phyloP scores from a whole-genome alignment of 2,329 filamentous ascomycete species.

The Aspergillus eucalypticola region DNA sequence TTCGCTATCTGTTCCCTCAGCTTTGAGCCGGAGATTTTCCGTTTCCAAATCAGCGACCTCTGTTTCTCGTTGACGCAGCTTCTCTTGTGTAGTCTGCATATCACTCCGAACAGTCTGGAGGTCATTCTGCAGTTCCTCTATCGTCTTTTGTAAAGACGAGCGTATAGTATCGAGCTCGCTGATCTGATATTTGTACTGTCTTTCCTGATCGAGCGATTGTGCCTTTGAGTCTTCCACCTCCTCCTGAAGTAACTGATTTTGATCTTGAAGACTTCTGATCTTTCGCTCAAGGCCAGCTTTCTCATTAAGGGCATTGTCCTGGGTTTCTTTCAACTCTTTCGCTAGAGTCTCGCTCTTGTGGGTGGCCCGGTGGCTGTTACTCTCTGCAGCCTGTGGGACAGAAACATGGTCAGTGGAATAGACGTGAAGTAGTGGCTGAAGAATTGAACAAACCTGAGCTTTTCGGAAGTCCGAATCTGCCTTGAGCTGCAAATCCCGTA shows the following conservation, averaged over 20 bases:
- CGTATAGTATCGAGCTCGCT: constrained; percentile 64
- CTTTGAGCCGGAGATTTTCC: constrained; percentile 79
- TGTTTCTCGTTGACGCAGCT: constrained; percentile 67
- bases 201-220: constrained; percentile 66
- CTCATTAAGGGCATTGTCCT: constrained; percentile 58
- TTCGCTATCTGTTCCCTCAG: constrained; percentile 82
- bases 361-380: constrained; percentile 50
- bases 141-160: constrained; percentile 57
- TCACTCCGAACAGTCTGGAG: constrained; percentile 59
- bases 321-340: constrained; percentile 56
- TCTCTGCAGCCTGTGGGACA: constrained; percentile 51
- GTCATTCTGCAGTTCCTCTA: constrained; percentile 53
- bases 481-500: constrained; percentile 75
- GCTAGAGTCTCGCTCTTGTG: constrained; percentile 57
- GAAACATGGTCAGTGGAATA: neutral
- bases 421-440: neutral
- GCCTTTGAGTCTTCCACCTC: constrained; percentile 81
- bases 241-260: constrained; percentile 72
- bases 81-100: constrained; percentile 63
- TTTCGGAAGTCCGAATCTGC: constrained; percentile 84
- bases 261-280: constrained; percentile 62
- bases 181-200: constrained; percentile 63
- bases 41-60: constrained; percentile 75
- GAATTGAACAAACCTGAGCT: constrained; percentile 48
- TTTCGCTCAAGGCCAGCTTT: constrained; percentile 57